phyloP scores from a whole-genome alignment of 129 eudicot species.

The Arctium minus region DNA sequence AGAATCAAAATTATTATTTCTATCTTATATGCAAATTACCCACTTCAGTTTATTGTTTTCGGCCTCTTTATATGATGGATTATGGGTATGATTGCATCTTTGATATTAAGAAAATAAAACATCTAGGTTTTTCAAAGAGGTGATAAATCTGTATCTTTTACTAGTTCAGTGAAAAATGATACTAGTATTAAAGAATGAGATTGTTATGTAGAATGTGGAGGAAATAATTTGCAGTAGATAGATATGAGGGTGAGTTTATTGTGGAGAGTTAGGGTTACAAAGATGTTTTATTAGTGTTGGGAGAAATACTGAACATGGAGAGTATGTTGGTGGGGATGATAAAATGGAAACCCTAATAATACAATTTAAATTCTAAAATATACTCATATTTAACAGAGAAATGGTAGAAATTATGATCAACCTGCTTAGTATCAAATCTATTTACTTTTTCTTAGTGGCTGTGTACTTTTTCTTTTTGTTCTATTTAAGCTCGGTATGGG shows the following conservation, averaged over 20 bases:
- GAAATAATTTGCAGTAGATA: background rate
- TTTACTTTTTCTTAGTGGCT: too few relatives aligned
- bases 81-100: background rate
- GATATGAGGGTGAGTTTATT: background rate
- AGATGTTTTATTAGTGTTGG: background rate
- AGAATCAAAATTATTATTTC: background rate
- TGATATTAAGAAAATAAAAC: background rate
- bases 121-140: constrained; percentile 8
- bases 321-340: background rate
- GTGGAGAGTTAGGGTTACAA: constrained; percentile 19
- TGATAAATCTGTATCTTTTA: background rate
- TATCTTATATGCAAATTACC: background rate
- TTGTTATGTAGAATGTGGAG: background rate
- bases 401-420: background rate
- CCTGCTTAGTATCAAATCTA: background rate
- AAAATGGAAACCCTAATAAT: constrained; percentile 6
- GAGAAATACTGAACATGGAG: background rate
- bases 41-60: background rate
- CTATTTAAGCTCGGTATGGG: too few relatives aligned
- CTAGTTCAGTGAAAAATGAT: constrained; percentile 2
- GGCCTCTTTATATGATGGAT: background rate
- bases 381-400: background rate
- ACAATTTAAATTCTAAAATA: background rate
- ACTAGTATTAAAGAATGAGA: background rate
- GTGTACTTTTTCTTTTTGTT: background rate